These are phyloP conservation scores for Penicillium palitans DNA, from an alignment of 2,329 filamentous ascomycete species.

Conservation along the genomic window DNA sequence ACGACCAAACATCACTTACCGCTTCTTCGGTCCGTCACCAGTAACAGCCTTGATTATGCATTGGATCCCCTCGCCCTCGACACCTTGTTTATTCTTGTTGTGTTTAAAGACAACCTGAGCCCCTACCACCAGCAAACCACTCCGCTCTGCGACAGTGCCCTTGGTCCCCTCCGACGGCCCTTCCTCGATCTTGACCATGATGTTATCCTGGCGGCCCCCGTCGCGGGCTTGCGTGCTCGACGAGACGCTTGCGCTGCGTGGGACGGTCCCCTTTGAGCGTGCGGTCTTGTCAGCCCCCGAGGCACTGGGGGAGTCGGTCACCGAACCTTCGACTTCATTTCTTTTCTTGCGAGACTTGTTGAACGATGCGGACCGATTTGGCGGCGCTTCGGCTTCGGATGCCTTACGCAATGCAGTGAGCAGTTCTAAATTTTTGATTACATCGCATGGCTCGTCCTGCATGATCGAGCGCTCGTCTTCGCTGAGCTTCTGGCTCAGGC, in stretches of 20 bases:
- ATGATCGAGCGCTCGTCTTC: conserved; percentile 52
- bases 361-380: conserved; percentile 39
- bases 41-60: conserved; percentile 74
- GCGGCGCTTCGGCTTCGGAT: conserved; percentile 47
- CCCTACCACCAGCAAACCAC: conserved; percentile 46
- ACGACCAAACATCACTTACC: conserved; percentile 40
- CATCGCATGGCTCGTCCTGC: conserved; percentile 51
- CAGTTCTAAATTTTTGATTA: conserved; percentile 52
- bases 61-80: conserved; percentile 63
- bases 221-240: conserved; percentile 43
- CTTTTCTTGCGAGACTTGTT: conserved; percentile 50
- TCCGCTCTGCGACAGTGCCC: conserved; percentile 47
- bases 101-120: conserved; percentile 54
- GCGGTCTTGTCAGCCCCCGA: conserved; percentile 47
- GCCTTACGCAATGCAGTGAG: conserved; percentile 51
- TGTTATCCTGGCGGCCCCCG: conserved; percentile 36
- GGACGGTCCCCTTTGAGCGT: conserved; percentile 44
- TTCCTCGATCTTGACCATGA: conserved; percentile 47
- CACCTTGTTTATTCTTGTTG: conserved; percentile 52
- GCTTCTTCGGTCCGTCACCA: conserved; percentile 70
- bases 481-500: conserved; percentile 49
- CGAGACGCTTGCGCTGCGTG: conserved; percentile 45
- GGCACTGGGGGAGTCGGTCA: conserved; percentile 48
- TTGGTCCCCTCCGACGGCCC: conserved; percentile 44
- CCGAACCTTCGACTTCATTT: conserved; percentile 46